phyloP scores from a whole-genome alignment of 208 protist species.

The Leishmania martiniquensis region DNA sequence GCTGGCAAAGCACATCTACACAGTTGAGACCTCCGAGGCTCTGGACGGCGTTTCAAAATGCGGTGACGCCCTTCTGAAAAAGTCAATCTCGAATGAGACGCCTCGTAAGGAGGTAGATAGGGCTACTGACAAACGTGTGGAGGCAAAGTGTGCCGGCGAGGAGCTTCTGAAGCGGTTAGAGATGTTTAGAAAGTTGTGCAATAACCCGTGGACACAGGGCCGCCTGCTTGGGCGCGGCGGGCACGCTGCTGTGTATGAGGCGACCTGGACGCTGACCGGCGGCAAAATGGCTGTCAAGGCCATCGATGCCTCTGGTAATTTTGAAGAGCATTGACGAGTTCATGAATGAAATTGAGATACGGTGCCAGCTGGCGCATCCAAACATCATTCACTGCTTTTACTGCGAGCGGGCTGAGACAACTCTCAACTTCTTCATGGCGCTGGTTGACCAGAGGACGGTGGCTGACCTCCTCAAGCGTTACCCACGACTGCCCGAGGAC shows the following conservation, averaged over 20 bases:
- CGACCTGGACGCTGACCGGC: conserved; percentile 67
- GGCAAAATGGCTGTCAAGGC: conserved; percentile 88
- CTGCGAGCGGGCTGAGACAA: conserved; percentile 59
- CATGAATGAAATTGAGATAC: conserved; percentile 76
- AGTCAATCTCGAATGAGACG: conserved; percentile 42
- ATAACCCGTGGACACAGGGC: conserved; percentile 69
- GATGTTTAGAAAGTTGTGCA: conserved; percentile 61
- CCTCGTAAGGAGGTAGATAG: conserved; percentile 44
- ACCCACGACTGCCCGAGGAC: conserved; percentile 48
- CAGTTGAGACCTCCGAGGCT: conserved; percentile 57
- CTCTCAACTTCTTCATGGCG: conserved; percentile 86
- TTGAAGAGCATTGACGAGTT: conserved; percentile 66
- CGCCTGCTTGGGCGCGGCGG: conserved; percentile 63
- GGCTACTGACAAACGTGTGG: conserved; percentile 38
- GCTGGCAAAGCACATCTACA: conserved; percentile 57
- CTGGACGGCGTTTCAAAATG: conserved; percentile 34
- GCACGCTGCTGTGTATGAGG: conserved; percentile 77
- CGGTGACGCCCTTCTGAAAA: conserved; percentile 51
- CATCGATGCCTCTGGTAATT: conserved; percentile 60
- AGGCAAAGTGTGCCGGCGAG: conserved; percentile 55
- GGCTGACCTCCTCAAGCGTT: conserved; percentile 50
- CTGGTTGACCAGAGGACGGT: conserved; percentile 69
- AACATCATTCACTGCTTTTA: conserved; percentile 91
- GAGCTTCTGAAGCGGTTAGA: conserved; percentile 52
- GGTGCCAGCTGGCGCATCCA: conserved; percentile 68